Evolutionary conservation across 2,329 filamentous ascomycete species (phyloP).

Genomic region (Fusarium sterilihyphosum): DNA sequence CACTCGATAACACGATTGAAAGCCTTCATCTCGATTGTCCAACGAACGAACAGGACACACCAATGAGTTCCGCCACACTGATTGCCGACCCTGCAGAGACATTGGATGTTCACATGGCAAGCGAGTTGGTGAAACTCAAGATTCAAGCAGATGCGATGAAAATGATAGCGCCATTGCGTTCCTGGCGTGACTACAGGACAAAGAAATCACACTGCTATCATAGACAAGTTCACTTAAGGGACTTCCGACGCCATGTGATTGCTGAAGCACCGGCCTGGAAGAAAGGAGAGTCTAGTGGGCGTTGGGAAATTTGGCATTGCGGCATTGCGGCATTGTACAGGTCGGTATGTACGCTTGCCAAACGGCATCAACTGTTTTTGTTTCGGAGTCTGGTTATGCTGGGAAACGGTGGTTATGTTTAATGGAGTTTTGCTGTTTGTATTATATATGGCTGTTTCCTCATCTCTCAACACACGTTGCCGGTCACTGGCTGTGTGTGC

Average conservation of each 20-base stretch:
- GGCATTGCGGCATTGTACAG: not conserved
- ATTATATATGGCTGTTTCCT: not conserved
- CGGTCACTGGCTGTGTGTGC: not conserved
- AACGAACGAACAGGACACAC: not conserved
- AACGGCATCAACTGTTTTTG: not conserved
- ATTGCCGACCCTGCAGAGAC: not conserved
- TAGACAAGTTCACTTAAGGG: not conserved
- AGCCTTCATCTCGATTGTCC: not conserved
- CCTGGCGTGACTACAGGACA: not conserved
- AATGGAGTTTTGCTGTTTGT: not conserved
- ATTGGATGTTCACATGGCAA: not conserved
- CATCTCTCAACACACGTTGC: not conserved
- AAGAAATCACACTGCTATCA: not conserved
- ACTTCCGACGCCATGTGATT: not conserved
- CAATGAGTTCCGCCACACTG: not conserved
- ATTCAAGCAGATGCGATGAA: not conserved
- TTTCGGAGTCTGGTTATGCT: not conserved
- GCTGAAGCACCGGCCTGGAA: not conserved
- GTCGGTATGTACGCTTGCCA: not conserved
- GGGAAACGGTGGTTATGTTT: not conserved
- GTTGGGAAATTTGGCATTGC: not conserved
- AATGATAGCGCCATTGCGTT: not conserved
- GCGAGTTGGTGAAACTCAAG: not conserved
- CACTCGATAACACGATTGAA: not conserved
- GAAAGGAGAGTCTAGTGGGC: not conserved